A percentile compares a stretch with the other conserved stretches of the same genome.
Conservation (phyloP, 2,329 filamentous ascomycete genomes). For the Amphichorda felina region DNA sequence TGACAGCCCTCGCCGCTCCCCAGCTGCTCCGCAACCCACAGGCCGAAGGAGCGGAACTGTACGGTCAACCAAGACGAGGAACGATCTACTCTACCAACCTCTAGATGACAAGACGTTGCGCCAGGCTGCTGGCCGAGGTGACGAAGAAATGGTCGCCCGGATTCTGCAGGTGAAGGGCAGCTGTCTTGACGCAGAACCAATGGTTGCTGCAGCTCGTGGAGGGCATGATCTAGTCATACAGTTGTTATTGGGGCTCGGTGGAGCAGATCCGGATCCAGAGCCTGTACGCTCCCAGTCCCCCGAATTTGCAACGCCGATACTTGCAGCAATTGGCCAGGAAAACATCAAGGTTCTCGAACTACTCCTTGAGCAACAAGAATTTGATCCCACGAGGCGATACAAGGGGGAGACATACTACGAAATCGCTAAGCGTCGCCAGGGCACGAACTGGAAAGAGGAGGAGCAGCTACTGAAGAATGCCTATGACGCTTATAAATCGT, state of each 20-base stretch:
- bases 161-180: constrained; percentile 49
- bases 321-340: constrained; percentile 82
- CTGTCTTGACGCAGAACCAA: constrained; percentile 67
- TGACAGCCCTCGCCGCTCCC: constrained; percentile 47
- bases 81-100: constrained; percentile 51
- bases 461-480: constrained; percentile 67
- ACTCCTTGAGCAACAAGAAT: constrained; percentile 62
- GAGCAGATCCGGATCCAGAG: constrained; percentile 55
- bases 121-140: constrained; percentile 46
- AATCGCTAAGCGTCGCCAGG: constrained; percentile 69
- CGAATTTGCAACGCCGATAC: constrained; percentile 82
- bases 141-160: constrained; percentile 48
- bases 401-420: constrained; percentile 78
- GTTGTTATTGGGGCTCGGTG: constrained; percentile 58
- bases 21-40: constrained; percentile 27
- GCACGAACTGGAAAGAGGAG: constrained; percentile 85
- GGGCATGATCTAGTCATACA: constrained; percentile 84
- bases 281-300: constrained; percentile 46
- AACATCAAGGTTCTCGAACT: constrained; percentile 78
- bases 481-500: constrained; percentile 52
- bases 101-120: constrained; percentile 50
- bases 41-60: constrained; percentile 41
- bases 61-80: constrained; percentile 51
- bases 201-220: constrained; percentile 84
- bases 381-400: constrained; percentile 71